These are phyloP conservation scores for Hypoxylon cercidicola DNA, from an alignment of 495 filamentous ascomycete genomes.

Conservation along the genomic window DNA sequence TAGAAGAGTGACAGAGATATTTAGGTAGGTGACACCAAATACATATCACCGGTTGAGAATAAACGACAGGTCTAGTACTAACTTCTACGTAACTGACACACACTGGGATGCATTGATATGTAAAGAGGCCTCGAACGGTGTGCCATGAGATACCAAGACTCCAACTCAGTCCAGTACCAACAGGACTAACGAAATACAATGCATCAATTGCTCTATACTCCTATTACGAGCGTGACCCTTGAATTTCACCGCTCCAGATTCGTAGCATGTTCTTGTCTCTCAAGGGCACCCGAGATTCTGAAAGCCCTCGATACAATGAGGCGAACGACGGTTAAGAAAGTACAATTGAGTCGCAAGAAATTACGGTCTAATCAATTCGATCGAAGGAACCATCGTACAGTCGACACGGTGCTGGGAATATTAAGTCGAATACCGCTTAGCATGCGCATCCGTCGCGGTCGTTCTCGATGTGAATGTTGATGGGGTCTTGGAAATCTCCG, in stretches of 20 bases:
- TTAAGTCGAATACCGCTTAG: slow-evolving; percentile 52
- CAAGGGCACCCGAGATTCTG: slow-evolving; percentile 15
- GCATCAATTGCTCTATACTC: slow-evolving; percentile 35
- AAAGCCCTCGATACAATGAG: slow-evolving; percentile 27
- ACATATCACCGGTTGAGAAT: neutral
- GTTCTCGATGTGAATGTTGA: slow-evolving; percentile 94
- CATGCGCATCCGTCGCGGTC: slow-evolving; percentile 93
- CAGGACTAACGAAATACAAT: slow-evolving; percentile 25
- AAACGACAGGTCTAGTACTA: neutral
- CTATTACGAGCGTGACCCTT: slow-evolving; percentile 19
- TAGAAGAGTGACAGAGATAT: neutral
- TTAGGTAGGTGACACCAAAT: neutral
- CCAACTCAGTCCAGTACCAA: slow-evolving; percentile 13
- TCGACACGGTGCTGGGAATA: neutral
- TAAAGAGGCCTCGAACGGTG: slow-evolving; percentile 13
- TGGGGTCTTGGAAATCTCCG: slow-evolving; percentile 95
- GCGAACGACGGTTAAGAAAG: slow-evolving; percentile 37
- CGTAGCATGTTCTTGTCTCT: slow-evolving; percentile 8
- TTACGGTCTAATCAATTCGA: slow-evolving; percentile 1
- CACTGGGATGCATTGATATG: slow-evolving; percentile 29
- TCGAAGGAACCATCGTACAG: neutral
- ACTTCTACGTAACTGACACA: neutral
- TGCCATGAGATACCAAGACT: slow-evolving; percentile 32
- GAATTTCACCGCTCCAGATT: slow-evolving; percentile 13
- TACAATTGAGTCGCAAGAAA: slow-evolving; percentile 13